phyloP scores from a whole-genome alignment of 345 rosid species.

The Eucalyptus camaldulensis region DNA sequence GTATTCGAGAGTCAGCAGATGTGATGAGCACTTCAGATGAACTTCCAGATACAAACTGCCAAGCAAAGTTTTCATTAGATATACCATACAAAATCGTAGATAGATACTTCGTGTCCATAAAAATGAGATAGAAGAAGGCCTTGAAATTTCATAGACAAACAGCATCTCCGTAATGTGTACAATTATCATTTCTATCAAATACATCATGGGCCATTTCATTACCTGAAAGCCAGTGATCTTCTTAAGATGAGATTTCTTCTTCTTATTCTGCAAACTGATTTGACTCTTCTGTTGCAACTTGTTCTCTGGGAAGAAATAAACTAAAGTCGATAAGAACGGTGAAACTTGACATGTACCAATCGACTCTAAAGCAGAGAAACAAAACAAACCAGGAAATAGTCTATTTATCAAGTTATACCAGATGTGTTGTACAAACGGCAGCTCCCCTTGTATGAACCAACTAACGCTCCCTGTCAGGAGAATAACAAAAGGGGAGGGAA shows the following conservation, averaged over 20 bases:
- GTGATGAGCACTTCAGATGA: slow-evolving; percentile 89
- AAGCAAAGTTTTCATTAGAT: background rate
- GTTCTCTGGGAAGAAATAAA: slow-evolving; percentile 39
- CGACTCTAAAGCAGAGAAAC: background rate
- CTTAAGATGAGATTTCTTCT: slow-evolving; percentile 82
- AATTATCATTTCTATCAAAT: background rate
- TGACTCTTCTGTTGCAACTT: slow-evolving; percentile 68
- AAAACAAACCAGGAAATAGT: background rate
- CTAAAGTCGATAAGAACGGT: background rate
- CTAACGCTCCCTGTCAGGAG: slow-evolving; percentile 63
- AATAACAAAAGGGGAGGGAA: background rate
- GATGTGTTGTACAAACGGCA: slow-evolving; percentile 62
- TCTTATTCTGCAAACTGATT: slow-evolving; percentile 80
- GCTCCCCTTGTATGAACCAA: slow-evolving; percentile 92
- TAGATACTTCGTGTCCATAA: background rate
- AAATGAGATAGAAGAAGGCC: background rate
- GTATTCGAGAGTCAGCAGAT: slow-evolving; percentile 87
- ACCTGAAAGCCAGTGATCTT: slow-evolving; percentile 99
- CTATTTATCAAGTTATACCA: slow-evolving; percentile 25
- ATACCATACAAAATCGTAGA: background rate
- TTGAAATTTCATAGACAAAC: background rate
- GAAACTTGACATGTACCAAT: background rate
- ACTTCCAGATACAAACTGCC: slow-evolving; percentile 86
- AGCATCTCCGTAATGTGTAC: background rate
- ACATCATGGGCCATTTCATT: background rate